Evolutionary conservation across 768 basidiomycete species (phyloP).

Genomic region (Lentinula guzmanii): DNA sequence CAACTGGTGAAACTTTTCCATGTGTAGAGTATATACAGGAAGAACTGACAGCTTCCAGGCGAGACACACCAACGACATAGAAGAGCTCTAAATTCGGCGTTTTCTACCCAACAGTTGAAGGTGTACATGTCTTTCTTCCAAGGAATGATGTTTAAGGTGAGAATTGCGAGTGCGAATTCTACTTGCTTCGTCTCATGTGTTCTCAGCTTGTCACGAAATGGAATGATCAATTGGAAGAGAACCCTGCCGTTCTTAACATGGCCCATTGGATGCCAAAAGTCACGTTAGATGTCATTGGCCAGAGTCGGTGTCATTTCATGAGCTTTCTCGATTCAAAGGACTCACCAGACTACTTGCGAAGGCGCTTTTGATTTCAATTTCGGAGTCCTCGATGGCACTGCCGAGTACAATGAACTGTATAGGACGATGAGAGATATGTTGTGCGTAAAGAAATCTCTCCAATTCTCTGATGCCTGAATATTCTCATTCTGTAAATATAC

Average conservation of each 20-base stretch:
- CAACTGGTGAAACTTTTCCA: constrained; percentile 14
- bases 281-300: constrained; percentile 29
- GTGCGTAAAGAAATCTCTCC: not conserved
- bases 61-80: constrained; percentile 20
- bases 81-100: constrained; percentile 27
- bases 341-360: not conserved
- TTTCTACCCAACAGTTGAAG: constrained; percentile 18
- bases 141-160: constrained; percentile 17
- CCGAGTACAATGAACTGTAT: not conserved
- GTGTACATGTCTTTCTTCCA: constrained; percentile 20
- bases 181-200: constrained; percentile 9
- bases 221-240: not conserved
- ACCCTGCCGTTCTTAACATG: constrained; percentile 14
- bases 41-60: not conserved
- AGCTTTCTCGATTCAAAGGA: not conserved
- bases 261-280: constrained; percentile 21
- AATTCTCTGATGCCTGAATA: not conserved
- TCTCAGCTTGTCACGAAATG: constrained; percentile 18
- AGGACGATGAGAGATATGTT: not conserved
- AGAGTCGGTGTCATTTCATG: constrained; percentile 15
- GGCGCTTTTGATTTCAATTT: constrained; percentile 26
- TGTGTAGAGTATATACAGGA: not conserved
- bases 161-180: not conserved
- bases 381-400: constrained; percentile 3
- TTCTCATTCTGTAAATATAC: not conserved